Evolutionary conservation across 305 asterid species (phyloP).

Genomic region (Fraxinus angustifolia): DNA sequence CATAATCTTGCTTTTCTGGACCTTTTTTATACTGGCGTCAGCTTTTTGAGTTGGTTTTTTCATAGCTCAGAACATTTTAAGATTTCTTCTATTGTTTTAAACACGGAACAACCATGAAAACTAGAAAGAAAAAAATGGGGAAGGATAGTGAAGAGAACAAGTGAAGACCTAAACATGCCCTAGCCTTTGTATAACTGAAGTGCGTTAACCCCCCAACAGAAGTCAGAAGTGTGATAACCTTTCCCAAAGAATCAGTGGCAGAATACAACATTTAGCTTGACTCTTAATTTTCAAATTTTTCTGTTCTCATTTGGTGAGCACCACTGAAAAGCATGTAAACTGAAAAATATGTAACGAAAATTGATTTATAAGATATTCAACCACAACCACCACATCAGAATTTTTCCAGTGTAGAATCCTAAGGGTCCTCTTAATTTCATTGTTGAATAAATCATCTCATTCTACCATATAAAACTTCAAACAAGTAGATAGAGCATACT

Average conservation of each 20-base stretch:
- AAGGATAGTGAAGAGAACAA: background rate
- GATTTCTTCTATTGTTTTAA: background rate
- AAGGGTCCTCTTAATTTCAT: background rate
- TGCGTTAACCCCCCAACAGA: background rate
- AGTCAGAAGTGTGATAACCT: background rate
- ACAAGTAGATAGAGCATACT: background rate
- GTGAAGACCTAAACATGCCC: background rate
- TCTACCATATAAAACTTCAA: conserved; percentile 1
- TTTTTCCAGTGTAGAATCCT: background rate
- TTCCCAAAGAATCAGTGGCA: background rate
- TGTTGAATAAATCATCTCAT: background rate
- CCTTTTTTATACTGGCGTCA: background rate
- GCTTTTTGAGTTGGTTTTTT: background rate
- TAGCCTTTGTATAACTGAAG: background rate
- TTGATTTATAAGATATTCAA: background rate
- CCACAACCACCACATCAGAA: background rate
- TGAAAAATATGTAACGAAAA: background rate
- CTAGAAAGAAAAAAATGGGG: background rate
- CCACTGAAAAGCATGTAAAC: background rate
- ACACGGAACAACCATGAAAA: background rate
- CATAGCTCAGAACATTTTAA: background rate
- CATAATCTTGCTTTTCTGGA: background rate
- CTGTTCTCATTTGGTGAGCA: background rate
- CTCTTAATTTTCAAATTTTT: background rate
- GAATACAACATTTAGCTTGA: background rate